These are phyloP conservation scores for Elsinoe perseae DNA, from an alignment of 2,329 filamentous ascomycete genomes.

Conservation along the genomic window DNA sequence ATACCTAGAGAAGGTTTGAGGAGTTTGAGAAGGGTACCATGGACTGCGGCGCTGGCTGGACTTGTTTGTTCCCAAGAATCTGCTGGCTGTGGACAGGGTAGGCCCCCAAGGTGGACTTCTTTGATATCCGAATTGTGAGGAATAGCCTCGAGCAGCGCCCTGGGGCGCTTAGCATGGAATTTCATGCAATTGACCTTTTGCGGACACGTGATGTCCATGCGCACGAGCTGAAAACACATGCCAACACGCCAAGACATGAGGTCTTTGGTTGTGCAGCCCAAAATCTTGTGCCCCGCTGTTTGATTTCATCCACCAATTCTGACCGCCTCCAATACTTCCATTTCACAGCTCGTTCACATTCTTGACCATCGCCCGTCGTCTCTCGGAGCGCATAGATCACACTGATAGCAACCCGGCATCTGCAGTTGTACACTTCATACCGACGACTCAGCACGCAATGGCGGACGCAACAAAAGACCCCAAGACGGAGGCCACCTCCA, in stretches of 20 bases:
- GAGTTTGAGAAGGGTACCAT: not conserved
- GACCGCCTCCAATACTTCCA: conserved; percentile 8
- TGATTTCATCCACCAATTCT: conserved; percentile 4
- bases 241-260: conserved; percentile 10
- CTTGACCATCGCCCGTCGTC: not conserved
- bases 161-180: not conserved
- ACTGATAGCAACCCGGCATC: not conserved
- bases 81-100: not conserved
- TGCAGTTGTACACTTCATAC: not conserved
- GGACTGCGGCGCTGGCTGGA: not conserved
- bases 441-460: not conserved
- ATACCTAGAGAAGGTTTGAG: not conserved
- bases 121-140: not conserved
- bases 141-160: not conserved
- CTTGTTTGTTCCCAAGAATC: not conserved
- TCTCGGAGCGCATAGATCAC: no score
- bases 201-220: not conserved
- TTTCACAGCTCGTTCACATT: not conserved
- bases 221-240: not conserved
- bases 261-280: conserved; percentile 1
- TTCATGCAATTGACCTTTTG: not conserved
- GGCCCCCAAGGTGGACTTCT: not conserved
- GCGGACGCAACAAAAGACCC: conserved; percentile 16
- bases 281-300: conserved; percentile 11
- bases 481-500: conserved; percentile 17